phyloP scores from a whole-genome alignment of 768 basidiomycete species.

The Dictyophora rubrovolvata region DNA sequence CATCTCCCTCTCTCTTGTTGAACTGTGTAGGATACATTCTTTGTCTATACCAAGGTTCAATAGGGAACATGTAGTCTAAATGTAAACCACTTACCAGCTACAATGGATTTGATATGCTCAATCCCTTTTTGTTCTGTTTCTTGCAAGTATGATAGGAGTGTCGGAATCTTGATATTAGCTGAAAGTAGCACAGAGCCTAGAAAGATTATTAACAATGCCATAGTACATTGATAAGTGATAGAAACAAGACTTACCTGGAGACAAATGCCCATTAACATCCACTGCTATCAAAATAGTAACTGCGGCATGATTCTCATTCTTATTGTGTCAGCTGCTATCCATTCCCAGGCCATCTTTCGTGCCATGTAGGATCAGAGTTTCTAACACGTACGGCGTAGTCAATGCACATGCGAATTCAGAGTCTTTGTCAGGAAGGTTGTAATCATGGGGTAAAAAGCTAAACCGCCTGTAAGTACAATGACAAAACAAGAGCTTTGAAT shows the following conservation, averaged over 20 bases:
- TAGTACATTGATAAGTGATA: background rate
- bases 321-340: slow-evolving; percentile 8
- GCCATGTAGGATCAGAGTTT: background rate
- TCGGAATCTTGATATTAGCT: background rate
- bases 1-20: background rate
- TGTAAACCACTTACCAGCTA: slow-evolving; percentile 10
- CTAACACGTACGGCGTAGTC: background rate
- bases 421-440: background rate
- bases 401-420: background rate
- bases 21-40: background rate
- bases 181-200: background rate
- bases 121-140: background rate
- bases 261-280: slow-evolving; percentile 8
- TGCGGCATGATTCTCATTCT: slow-evolving; percentile 14
- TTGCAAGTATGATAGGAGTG: background rate
- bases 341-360: slow-evolving; percentile 2
- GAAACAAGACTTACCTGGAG: slow-evolving; percentile 7
- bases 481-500: too few relatives aligned
- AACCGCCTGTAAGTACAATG: background rate
- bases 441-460: background rate
- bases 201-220: background rate
- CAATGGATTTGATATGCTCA: slow-evolving; percentile 1
- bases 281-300: slow-evolving; percentile 11
- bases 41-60: background rate
- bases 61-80: background rate